A percentile compares a stretch with the other conserved stretches of the same genome.
These are phyloP conservation scores for Capsaspora owczarzaki DNA, from an alignment of 78 protist genomes.

Conservation along the genomic window DNA sequence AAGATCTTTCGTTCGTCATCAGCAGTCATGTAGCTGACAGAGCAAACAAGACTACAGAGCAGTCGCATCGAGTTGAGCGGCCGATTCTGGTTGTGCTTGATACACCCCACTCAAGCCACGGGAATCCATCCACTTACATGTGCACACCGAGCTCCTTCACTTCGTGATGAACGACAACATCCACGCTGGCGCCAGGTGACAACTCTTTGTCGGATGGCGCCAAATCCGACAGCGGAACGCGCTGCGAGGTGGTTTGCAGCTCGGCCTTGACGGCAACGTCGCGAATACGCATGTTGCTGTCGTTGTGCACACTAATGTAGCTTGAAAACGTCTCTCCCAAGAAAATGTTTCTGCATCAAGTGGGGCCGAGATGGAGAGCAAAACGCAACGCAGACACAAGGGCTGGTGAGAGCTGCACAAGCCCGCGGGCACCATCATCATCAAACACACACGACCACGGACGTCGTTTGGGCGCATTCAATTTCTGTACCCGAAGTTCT, in stretches of 20 bases:
- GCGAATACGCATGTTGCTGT: neutral
- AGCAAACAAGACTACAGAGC: neutral
- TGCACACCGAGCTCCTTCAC: conserved; percentile 17
- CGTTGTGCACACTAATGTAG: conserved; percentile 17
- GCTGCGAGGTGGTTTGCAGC: neutral
- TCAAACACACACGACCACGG: neutral
- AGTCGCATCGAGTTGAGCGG: neutral
- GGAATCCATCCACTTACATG: neutral
- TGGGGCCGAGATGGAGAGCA: too few species aligned
- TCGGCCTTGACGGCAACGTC: conserved; percentile 4
- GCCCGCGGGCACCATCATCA: neutral
- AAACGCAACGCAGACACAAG: too few species aligned
- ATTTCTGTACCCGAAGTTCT: neutral
- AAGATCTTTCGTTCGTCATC: conserved; percentile 4
- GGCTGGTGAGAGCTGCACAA: neutral
- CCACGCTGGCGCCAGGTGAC: neutral
- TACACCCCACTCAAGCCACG: neutral
- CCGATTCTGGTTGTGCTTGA: neutral
- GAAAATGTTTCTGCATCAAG: neutral
- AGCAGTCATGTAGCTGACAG: neutral
- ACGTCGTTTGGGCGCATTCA: neutral
- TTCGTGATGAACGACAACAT: conserved; percentile 16
- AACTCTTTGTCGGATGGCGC: too few species aligned
- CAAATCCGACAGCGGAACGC: neutral
- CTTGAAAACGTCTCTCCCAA: conserved; percentile 11